Evolutionary conservation across 1,139 yeast species (phyloP).

Genomic region (Geotrichum reessii): DNA sequence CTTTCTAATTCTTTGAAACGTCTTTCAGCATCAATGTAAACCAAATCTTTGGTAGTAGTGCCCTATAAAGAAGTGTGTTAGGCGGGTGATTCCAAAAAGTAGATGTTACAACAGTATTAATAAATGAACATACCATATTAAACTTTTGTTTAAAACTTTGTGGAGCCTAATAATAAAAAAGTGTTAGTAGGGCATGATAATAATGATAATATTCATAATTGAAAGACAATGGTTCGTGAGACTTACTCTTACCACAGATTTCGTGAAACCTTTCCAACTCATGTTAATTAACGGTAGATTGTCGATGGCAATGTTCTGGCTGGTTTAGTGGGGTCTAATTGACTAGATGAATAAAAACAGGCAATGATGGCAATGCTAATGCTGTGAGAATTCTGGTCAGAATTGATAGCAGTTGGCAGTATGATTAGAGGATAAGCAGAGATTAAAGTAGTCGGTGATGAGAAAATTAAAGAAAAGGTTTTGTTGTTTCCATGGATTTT

Average conservation of each 20-base stretch:
- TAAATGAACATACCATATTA: constrained; percentile 32
- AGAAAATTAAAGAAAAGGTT: background rate
- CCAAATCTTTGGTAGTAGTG: constrained; percentile 75
- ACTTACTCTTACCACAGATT: constrained; percentile 63
- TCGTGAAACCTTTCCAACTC: constrained; percentile 93
- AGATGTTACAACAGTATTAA: background rate
- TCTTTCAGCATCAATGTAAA: constrained; percentile 90
- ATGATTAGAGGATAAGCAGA: background rate
- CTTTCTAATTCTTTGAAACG: constrained; percentile 86
- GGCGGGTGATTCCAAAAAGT: background rate
- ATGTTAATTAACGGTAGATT: constrained; percentile 36
- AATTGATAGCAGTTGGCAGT: background rate
- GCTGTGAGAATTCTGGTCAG: background rate
- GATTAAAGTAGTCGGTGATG: background rate
- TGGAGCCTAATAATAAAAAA: too few species aligned
- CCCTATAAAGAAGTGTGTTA: constrained; percentile 43
- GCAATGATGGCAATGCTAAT: background rate
- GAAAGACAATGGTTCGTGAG: too few species aligned
- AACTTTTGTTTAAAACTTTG: constrained; percentile 40
- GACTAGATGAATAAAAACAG: background rate
- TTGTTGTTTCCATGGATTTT: background rate
- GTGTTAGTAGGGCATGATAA: too few species aligned
- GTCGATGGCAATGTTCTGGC: background rate
- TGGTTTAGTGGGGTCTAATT: background rate
- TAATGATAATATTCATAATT: too few species aligned